These are phyloP conservation scores for Alternaria longipes DNA, from an alignment of 2,329 filamentous ascomycete genomes.

Conservation along the genomic window DNA sequence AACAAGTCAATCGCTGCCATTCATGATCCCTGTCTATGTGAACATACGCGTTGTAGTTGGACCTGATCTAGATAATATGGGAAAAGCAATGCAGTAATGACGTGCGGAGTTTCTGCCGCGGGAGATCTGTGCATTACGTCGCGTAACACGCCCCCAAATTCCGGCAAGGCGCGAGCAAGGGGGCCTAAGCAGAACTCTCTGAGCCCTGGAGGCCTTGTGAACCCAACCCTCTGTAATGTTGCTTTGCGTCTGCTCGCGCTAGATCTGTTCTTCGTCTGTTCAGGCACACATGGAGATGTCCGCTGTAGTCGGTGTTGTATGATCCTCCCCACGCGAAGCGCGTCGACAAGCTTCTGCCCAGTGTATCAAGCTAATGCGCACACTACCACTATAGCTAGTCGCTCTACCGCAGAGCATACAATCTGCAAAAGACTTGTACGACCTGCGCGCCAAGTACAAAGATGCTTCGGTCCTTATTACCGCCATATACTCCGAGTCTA, in stretches of 20 bases:
- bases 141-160: slow-evolving; percentile 1
- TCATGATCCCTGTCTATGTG: not conserved
- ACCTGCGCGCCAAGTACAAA: slow-evolving; percentile 41
- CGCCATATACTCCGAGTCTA: slow-evolving; percentile 47
- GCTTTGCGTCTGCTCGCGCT: not conserved
- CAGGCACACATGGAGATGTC: slow-evolving; percentile 14
- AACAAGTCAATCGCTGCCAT: slow-evolving; percentile 1
- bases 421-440: slow-evolving; percentile 43
- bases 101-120: slow-evolving; percentile 3
- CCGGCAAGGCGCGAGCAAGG: not conserved
- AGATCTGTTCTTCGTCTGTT: not conserved
- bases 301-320: slow-evolving; percentile 17
- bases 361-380: slow-evolving; percentile 12
- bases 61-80: not conserved
- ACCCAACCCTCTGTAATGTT: not conserved
- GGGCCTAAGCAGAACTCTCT: slow-evolving; percentile 1
- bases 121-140: slow-evolving; percentile 15
- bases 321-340: not conserved
- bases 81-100: not conserved
- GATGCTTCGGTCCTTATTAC: slow-evolving; percentile 44
- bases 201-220: not conserved
- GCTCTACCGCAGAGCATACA: slow-evolving; percentile 39
- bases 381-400: slow-evolving; percentile 23
- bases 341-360: slow-evolving; percentile 3
- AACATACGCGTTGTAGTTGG: not conserved